Evolutionary conservation across 257 asterid species (phyloP).

Genomic region (Nicotiana undulata): DNA sequence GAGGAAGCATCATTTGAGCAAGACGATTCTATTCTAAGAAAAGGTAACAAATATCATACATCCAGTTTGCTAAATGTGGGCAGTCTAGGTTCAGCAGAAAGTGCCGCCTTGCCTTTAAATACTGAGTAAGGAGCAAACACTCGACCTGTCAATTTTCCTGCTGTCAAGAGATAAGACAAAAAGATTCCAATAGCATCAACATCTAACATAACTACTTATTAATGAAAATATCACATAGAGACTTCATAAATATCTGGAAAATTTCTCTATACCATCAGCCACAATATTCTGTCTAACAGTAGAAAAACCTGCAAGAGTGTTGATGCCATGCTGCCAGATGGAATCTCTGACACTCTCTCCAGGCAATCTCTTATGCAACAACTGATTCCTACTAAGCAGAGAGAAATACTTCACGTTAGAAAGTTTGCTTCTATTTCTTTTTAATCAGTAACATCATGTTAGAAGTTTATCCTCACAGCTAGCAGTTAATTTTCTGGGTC

Average conservation of each 20-base stretch:
- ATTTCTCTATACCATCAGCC: constrained; percentile 29
- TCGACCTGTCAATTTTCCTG: neutral
- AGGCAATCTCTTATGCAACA: neutral
- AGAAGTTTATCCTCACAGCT: neutral
- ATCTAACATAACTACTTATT: neutral
- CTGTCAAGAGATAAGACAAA: neutral
- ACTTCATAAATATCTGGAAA: neutral
- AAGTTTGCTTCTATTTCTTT: neutral
- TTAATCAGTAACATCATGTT: neutral
- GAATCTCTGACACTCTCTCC: constrained; percentile 8
- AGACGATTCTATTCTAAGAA: neutral
- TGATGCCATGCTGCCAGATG: constrained; percentile 1
- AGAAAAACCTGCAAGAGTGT: constrained; percentile 19
- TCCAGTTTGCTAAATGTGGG: constrained; percentile 58
- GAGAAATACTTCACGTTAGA: neutral
- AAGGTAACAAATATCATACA: constrained; percentile 30
- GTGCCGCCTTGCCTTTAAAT: constrained; percentile 89
- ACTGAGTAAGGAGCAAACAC: constrained; percentile 66
- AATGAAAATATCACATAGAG: neutral
- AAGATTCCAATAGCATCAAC: constrained; percentile 10
- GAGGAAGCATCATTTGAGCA: neutral
- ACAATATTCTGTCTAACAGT: constrained; percentile 22
- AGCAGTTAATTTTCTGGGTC: neutral
- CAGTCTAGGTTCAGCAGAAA: constrained; percentile 58
- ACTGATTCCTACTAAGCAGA: constrained; percentile 1